Evolutionary conservation across 1,284 basidiomycete species (phyloP), one percentile per base, ranked within the genome.

Genomic region (Crucibulum cyathiforme): DNA sequence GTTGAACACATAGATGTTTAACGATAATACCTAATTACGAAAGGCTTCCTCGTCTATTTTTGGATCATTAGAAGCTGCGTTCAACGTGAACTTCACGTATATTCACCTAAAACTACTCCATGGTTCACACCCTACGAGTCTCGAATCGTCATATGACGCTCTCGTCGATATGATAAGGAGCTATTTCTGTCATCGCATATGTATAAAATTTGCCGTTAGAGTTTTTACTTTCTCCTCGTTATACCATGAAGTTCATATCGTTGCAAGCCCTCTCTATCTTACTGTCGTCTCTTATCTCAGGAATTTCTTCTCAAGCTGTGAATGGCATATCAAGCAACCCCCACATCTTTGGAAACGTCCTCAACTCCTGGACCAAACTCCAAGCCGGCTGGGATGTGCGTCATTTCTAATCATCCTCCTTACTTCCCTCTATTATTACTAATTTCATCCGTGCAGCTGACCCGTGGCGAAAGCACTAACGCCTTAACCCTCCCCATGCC

Each of bases 291-390:
- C 45, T 62, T 31, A 2, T 58, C 19, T 51, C 59, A 50, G 47
- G 58, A 17, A 34, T 55, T 3, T 15, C 41, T 12, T 46, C 58
- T 46, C 60, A 63, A 41, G 57, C 62, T 19, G 47, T 56, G 4
- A 66, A 62, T 6, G 60, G 63, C n/a, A 41, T 67, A 35, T 66
- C 63, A 31, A 60, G 54, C 35, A 61, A 66, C 31, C 64, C 68
- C 1, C 46, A 54, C n/a, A 54, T 63, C 17, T 69, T 74, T 45
- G 71, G 71, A 24, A 71, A 71, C 45, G 60, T 63, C 5, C 68
- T 68, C 57, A 71, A 72, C 43, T 73, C 67, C 37, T 73, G 72
- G 72, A 66, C 53, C 12, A 70, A 70, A 48, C 65, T 67, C 8
- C 24, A 50, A 41, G 55, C 60, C 17, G 69, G 68, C 13, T 71